Evolutionary conservation across 2,329 filamentous ascomycete genomes (phyloP), one percentile per base, ranked within the genome.

Genomic region (Ilyonectria mors-panacis): DNA sequence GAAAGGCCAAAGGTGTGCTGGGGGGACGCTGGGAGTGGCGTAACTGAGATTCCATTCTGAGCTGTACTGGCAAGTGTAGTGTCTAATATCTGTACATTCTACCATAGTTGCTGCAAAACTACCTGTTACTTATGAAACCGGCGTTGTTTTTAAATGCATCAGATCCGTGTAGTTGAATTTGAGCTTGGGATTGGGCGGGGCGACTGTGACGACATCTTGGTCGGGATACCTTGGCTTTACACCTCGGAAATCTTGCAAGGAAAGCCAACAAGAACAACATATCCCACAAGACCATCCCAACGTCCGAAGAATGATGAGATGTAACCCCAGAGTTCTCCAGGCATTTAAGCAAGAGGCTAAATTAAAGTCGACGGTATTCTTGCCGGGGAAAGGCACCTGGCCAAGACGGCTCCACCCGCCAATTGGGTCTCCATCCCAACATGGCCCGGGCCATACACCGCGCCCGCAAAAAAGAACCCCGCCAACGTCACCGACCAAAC

Each of bases 401-500:
- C 26, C 12, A 12, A 44, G 61, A 35, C 13, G 17, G 53, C 44
- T 35, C 61, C 61, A 63, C 61, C 26, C 37, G 37, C 37, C 8
- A 33, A 12, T 12, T 33, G 30, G 30, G 39, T 42, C 39, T 45
- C 17, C 45, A 13, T 44, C 48, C 19, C 13, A 39, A 21, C n/a
- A 33, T 54, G n/a, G 33, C 8, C 56, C 37, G n/a, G 42, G 51
- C 45, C 37, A 59, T 47, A 48, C 51, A 28, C 50, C 10, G 51
- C 65, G 26, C 59, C 19, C n/a, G 44, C 39, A 55, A 33, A 50
- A 50, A 55, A 47, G 39, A 56, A 68, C 74, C 74, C 74, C 67
- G 67, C 71, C 66, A 67, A 70, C 72, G 73, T 75, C 73, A 75
- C 73, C 53, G 61, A 65, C 26, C 28, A 50, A 45, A 56, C 65